Conservation (phyloP, 192 early-diverging fungal genomes). For the Anaeromyces robustus region DNA sequence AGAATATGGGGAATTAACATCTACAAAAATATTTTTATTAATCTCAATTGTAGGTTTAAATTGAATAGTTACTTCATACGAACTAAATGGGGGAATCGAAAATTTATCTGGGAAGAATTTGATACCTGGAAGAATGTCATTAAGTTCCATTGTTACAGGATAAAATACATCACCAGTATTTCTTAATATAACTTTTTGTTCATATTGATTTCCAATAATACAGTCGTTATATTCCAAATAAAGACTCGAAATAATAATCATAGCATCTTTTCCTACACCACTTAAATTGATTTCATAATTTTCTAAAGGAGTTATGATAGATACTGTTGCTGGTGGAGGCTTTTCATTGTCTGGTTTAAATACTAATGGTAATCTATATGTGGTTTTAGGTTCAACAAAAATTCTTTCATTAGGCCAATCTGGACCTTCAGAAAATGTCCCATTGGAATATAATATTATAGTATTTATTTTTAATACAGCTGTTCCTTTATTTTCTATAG, state of each 20-base stretch:
- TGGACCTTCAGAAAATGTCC: conserved; percentile 38
- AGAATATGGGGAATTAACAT: conserved; percentile 47
- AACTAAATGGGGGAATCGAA: conserved; percentile 33
- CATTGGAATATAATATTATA: conserved; percentile 35
- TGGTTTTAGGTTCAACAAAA: conserved; percentile 32
- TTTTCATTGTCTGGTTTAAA: conserved; percentile 49
- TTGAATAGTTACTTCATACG: conserved; percentile 26
- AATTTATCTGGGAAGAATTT: conserved; percentile 31
- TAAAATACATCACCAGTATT: conserved; percentile 54
- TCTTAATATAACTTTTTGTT: conserved; percentile 42
- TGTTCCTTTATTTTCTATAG: conserved; percentile 48
- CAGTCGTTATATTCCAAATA: conserved; percentile 42
- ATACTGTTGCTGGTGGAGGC: conserved; percentile 27
- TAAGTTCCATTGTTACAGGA: conserved; percentile 39
- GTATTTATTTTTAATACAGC: conserved; percentile 37
- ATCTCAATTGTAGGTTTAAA: conserved; percentile 32
- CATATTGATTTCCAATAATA: conserved; percentile 46
- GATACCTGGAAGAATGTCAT: conserved; percentile 33
- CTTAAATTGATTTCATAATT: conserved; percentile 45
- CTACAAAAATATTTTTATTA: conserved; percentile 30
- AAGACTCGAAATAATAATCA: conserved; percentile 42
- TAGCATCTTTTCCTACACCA: conserved; percentile 41
- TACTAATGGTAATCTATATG: conserved; percentile 36
- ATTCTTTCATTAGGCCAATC: conserved; percentile 17
- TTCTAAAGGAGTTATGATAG: conserved; percentile 31